Percentiles rank a stretch among this genome's conserved stretches.
phyloP scores from a whole-genome alignment of 2,329 filamentous ascomycete genomes.

The Talaromyces pinophilus region DNA sequence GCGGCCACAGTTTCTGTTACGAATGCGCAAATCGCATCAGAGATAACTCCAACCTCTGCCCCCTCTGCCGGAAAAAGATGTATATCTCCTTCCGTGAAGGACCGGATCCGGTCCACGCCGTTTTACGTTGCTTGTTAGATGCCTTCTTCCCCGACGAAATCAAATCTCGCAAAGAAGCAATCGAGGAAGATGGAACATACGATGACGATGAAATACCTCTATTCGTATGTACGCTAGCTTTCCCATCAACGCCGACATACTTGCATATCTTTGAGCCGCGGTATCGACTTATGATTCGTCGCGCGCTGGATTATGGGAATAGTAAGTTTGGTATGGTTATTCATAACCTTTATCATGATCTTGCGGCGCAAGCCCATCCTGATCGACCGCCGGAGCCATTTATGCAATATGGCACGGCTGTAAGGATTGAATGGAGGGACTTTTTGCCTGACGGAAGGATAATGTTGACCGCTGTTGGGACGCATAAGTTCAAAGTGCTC shows the following conservation, averaged over 20 bases:
- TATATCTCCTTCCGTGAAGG: conserved; percentile 54
- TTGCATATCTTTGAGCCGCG: conserved; percentile 91
- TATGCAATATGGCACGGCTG: conserved; percentile 72
- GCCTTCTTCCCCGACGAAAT: conserved; percentile 70
- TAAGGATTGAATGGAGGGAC: conserved; percentile 74
- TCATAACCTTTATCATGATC: conserved; percentile 58
- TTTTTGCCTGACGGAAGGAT: conserved; percentile 78
- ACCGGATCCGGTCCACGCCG: conserved; percentile 60
- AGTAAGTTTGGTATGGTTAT: conserved; percentile 84
- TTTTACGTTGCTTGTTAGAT: conserved; percentile 64
- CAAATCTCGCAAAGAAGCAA: conserved; percentile 56
- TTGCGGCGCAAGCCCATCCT: conserved; percentile 44
- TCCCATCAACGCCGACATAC: conserved; percentile 81
- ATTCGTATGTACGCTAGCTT: conserved; percentile 80
- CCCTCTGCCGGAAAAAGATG: conserved; percentile 72
- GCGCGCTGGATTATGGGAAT: conserved; percentile 68
- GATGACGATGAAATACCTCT: conserved; percentile 64
- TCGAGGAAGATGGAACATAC: conserved; percentile 58
- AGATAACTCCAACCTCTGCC: conserved; percentile 76
- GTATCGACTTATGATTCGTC: conserved; percentile 84
- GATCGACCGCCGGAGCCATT: conserved; percentile 60
- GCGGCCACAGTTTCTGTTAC: conserved; percentile 87
- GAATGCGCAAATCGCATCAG: conserved; percentile 74
- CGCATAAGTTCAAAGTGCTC: conserved; percentile 73
- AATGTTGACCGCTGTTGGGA: conserved; percentile 73